Conservation (phyloP, 2,329 filamentous ascomycete genomes). For the Fusarium longipes region DNA sequence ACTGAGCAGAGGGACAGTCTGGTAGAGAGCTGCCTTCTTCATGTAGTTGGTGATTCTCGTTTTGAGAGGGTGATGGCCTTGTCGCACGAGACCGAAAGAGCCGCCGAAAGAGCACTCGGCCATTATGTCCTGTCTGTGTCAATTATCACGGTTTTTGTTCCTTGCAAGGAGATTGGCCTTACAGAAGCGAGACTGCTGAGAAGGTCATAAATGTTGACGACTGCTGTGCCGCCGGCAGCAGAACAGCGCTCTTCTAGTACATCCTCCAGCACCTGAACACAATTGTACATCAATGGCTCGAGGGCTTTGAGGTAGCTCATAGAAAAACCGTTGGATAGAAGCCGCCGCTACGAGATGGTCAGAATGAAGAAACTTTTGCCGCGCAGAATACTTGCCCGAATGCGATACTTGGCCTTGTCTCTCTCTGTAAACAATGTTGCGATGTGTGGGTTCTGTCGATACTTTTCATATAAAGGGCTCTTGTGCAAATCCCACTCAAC, state of each 20-base stretch:
- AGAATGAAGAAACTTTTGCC: background rate
- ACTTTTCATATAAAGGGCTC: background rate
- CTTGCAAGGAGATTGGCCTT: background rate
- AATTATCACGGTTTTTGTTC: too few relatives aligned
- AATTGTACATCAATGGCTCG: background rate
- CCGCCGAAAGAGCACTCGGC: conserved; percentile 1
- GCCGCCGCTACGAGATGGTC: background rate
- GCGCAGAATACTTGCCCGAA: background rate
- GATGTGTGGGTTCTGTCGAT: conserved; percentile 1
- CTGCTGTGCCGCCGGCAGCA: background rate
- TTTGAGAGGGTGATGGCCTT: background rate
- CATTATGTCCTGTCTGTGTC: background rate
- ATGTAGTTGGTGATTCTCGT: conserved; percentile 1
- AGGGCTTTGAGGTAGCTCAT: conserved; percentile 1
- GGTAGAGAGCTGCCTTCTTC: background rate
- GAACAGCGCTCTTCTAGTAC: background rate
- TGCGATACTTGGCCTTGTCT: background rate
- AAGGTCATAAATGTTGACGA: background rate
- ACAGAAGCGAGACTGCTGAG: conserved; percentile 1
- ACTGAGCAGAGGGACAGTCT: background rate
- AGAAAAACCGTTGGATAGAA: background rate
- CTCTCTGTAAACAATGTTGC: background rate
- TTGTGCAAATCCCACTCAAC: background rate
- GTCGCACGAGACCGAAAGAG: background rate
- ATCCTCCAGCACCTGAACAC: background rate